phyloP scores from a whole-genome alignment of 805 yeast genomes.

The Brettanomyces anomalus region DNA sequence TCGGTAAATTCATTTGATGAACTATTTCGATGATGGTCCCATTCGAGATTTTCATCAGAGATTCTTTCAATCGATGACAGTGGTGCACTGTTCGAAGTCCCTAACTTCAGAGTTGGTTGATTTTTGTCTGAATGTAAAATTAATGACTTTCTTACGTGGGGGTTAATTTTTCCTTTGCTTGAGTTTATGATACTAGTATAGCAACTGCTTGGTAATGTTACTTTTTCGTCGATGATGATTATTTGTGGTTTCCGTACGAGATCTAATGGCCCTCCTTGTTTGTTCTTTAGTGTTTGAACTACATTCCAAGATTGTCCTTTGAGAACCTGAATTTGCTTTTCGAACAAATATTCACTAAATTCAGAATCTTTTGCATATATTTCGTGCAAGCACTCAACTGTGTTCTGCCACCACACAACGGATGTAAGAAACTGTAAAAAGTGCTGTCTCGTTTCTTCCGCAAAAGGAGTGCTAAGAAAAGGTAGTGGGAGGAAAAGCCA shows the following conservation, averaged over 20 bases:
- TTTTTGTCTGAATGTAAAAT: too few species aligned
- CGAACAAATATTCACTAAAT: conserved; percentile 59
- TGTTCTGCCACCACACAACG: conserved; percentile 62
- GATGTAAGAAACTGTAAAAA: conserved; percentile 52
- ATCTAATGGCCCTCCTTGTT: conserved; percentile 59
- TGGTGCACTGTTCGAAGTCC: conserved; percentile 41
- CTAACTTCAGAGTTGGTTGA: too few species aligned
- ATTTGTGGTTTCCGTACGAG: conserved; percentile 50
- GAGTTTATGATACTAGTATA: too few species aligned
- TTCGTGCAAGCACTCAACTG: conserved; percentile 35
- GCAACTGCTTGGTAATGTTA: conserved; percentile 10
- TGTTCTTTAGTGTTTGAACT: conserved; percentile 50
- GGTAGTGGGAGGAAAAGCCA: conserved; percentile 63
- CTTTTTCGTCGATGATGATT: conserved; percentile 50
- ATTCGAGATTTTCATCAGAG: too few species aligned
- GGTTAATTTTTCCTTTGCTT: too few species aligned
- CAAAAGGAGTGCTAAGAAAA: conserved; percentile 60
- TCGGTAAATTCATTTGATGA: too few species aligned
- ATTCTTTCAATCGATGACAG: conserved; percentile 24
- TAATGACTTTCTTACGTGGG: too few species aligned
- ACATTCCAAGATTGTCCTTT: conserved; percentile 76
- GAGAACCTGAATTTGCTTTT: conserved; percentile 56
- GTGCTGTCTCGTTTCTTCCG: conserved; percentile 43
- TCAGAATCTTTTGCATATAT: conserved; percentile 49
- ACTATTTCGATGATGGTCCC: too few species aligned